Evolutionary conservation across 257 asterid genomes (phyloP), one percentile per base, ranked within the genome.

Genomic region (Penstemon barbatus): DNA sequence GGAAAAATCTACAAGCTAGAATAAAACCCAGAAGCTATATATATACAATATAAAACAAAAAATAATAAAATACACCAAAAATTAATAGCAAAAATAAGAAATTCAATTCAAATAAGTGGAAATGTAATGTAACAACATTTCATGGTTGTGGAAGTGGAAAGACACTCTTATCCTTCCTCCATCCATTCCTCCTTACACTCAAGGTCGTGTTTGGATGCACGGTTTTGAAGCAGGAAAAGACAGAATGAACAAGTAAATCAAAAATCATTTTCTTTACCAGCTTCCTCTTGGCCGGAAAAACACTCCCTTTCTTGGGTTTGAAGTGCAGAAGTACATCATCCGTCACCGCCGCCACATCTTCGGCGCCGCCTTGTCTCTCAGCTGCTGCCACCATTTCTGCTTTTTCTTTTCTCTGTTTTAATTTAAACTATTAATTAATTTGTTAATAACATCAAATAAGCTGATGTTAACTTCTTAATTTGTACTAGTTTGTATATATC

Each of bases 241-340:
- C 8, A 7, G 54, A 57, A 1, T 45, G 46, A n/a, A 50, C 44
- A 6, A 76, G 74, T 45, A 6, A 36, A 8, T 80, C 82, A 19
- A 68, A 65, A 25, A 77, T 68, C 82, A 71, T 68, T 6, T 61
- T 71, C 78, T 81, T 81, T 44, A 81, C 82, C 64, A 57, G 70
- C 60, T 63, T 81, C 66, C 77, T 77, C 77, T 50, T 77, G 40
- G 75, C 81, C 71, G 85, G 82, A 60, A 71, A 71, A 5, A 81
- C 79, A 18, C 80, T 77, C 36, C 81, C 79, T 59, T 65, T 74
- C 82, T 77, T 81, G 36, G 55, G 63, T 57, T 4, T 58, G 18
- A 70, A 71, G 4, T 19, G 65, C 33, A 45, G 40, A 15, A n/a
- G 49, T 15, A 25, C 33, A 25, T 25, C 33, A 2, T 25, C 33